These are phyloP conservation scores for Yarrowia galli DNA, from an alignment of 1,139 yeast species.

Conservation along the genomic window DNA sequence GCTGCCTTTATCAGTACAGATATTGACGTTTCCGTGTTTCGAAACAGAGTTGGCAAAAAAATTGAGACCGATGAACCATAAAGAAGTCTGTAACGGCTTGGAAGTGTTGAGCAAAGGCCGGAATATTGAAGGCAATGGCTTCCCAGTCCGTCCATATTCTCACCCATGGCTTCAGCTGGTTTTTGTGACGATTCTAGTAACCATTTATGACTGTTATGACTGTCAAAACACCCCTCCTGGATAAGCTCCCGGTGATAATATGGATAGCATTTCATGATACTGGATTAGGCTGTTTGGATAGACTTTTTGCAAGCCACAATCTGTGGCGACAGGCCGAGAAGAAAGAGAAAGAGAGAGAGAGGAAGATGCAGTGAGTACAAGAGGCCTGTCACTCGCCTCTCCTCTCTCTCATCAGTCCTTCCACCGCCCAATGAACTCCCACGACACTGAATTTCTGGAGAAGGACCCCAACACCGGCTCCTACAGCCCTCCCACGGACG, in stretches of 20 bases:
- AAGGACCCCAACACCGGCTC: slow-evolving; percentile 10
- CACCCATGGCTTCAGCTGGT: not conserved
- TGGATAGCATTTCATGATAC: slow-evolving; percentile 24
- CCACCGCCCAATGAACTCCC: slow-evolving; percentile 6
- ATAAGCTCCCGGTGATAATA: slow-evolving; percentile 10
- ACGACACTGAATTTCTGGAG: slow-evolving; percentile 32
- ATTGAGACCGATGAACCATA: slow-evolving; percentile 21
- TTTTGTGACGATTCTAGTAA: not conserved
- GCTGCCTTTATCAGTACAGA: not conserved
- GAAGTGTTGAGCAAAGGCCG: no score
- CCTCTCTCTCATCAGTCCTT: not conserved
- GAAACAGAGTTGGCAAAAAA: slow-evolving; percentile 13
- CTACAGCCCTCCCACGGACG: slow-evolving; percentile 13
- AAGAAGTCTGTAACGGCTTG: not conserved
- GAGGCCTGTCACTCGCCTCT: not conserved
- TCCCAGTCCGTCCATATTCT: no score
- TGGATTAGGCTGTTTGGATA: slow-evolving; percentile 13
- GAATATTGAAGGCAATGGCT: no score
- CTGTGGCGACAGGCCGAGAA: slow-evolving; percentile 11
- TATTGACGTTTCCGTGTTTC: not conserved
- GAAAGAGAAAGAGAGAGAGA: not conserved
- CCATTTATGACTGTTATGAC: not conserved
- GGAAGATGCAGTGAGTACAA: not conserved
- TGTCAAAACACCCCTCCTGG: not conserved
- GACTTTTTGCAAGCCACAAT: slow-evolving; percentile 27